phyloP scores from a whole-genome alignment of 441 rosid genomes.

The Populus hybrid region DNA sequence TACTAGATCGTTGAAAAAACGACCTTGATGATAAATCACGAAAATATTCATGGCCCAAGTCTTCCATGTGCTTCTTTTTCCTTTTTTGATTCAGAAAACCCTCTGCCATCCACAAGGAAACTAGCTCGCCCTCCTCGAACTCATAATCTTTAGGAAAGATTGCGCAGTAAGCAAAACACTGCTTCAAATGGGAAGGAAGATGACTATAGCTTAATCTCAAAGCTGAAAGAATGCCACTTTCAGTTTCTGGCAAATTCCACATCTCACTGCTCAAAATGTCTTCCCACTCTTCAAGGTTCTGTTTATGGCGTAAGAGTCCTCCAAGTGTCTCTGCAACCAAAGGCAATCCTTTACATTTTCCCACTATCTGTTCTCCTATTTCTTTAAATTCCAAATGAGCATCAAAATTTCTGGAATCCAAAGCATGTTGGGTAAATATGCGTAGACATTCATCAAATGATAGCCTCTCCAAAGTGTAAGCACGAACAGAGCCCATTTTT shows the following conservation, averaged over 20 bases:
- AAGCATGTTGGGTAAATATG: constrained; percentile 15
- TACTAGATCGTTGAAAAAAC: constrained; percentile 13
- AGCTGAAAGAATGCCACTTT: background rate
- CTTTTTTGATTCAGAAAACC: background rate
- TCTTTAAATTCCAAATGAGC: background rate
- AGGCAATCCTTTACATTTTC: constrained; percentile 10
- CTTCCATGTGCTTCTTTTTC: constrained; percentile 6
- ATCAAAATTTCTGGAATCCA: background rate
- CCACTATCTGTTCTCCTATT: constrained; percentile 11
- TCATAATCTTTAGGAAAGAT: constrained; percentile 8
- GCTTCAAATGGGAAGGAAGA: constrained; percentile 8
- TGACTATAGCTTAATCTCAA: constrained; percentile 13
- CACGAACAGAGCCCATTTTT: background rate
- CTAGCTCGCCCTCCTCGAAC: background rate
- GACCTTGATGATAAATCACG: constrained; percentile 22
- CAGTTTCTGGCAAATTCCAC: constrained; percentile 6
- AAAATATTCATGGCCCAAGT: constrained; percentile 23
- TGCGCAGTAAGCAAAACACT: constrained; percentile 13
- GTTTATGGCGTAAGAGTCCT: background rate
- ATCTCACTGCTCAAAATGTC: background rate
- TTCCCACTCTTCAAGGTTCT: background rate
- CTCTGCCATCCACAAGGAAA: background rate
- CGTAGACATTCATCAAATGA: constrained; percentile 11
- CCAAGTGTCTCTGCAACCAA: constrained; percentile 7
- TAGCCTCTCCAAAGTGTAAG: background rate